Conservation (phyloP, 2,329 filamentous ascomycete genomes). For the Chrysoporthe austroafricana region DNA sequence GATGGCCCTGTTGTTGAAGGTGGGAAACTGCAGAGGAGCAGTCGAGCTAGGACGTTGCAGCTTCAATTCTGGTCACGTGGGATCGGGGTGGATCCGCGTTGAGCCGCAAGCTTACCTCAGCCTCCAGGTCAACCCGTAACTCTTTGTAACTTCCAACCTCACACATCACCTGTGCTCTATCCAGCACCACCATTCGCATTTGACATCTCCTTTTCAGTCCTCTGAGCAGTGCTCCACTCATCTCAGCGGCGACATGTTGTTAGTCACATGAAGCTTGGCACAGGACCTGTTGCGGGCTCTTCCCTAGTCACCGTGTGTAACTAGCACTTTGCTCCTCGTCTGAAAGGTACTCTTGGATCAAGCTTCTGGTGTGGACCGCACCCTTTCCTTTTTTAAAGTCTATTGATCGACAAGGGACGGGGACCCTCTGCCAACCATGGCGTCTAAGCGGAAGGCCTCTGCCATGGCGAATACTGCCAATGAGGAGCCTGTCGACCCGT, state of each 20-base stretch:
- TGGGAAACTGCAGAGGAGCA: conserved; percentile 15
- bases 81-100: not conserved
- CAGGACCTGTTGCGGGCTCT: no score
- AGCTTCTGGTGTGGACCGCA: not conserved
- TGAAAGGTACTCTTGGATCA: not conserved
- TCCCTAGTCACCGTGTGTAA: not conserved
- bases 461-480: conserved; percentile 68
- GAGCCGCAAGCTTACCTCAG: conserved; percentile 19
- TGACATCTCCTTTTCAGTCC: not conserved
- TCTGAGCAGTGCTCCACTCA: not conserved
- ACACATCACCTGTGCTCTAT: not conserved
- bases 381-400: not conserved
- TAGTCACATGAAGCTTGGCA: not conserved
- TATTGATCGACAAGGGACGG: not conserved
- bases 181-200: not conserved
- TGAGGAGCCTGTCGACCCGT: conserved; percentile 88
- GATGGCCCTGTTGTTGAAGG: conserved; percentile 16
- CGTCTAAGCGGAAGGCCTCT: conserved; percentile 87
- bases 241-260: not conserved
- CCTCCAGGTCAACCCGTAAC: not conserved
- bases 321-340: not conserved
- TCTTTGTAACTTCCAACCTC: not conserved
- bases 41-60: conserved; percentile 16
- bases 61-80: conserved; percentile 19
- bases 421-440: conserved; percentile 61